A percentile compares a stretch with the other conserved stretches of the same genome.
These are phyloP conservation scores for Pleodorina starrii DNA, from an alignment of 139 green algal genomes.

Conservation along the genomic window DNA sequence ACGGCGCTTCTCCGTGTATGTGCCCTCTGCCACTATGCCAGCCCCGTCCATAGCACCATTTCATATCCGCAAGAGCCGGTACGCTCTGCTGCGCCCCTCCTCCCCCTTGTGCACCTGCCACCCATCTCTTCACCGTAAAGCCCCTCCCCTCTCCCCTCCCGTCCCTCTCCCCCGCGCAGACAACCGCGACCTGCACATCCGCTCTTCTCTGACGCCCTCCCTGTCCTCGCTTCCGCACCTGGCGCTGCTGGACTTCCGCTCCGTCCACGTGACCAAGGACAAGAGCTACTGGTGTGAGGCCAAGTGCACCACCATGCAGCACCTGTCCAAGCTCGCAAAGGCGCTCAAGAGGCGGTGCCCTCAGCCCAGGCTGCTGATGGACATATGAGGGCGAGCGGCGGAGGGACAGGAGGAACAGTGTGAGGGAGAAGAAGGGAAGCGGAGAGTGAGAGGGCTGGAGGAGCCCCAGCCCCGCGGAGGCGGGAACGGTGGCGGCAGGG, in stretches of 20 bases:
- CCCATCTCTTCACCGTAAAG: not conserved
- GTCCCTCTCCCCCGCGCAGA: conserved; percentile 21
- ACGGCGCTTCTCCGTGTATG: too few species aligned
- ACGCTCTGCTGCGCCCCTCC: too few species aligned
- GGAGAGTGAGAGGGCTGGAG: too few species aligned
- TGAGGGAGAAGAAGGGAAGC: too few species aligned
- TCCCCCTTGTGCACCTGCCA: too few species aligned
- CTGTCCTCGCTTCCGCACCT: conserved; percentile 54
- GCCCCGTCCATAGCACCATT: too few species aligned
- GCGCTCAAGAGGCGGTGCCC: conserved; percentile 61
- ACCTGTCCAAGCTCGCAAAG: conserved; percentile 65
- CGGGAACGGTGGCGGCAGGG: too few species aligned
- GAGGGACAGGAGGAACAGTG: not conserved
- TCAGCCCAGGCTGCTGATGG: conserved; percentile 42
- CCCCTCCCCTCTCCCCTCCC: not conserved
- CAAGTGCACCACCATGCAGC: conserved; percentile 76
- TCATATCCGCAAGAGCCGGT: too few species aligned
- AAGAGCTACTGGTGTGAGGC: conserved; percentile 58
- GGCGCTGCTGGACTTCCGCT: conserved; percentile 63
- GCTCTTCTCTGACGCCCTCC: conserved; percentile 46
- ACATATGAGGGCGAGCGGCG: not conserved
- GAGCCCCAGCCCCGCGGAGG: too few species aligned
- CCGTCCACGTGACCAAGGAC: conserved; percentile 60
- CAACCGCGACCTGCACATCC: conserved; percentile 65
- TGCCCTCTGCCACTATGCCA: too few species aligned